Conservation (phyloP, 129 eudicot species). For the Centrapalus pauciflorus region DNA sequence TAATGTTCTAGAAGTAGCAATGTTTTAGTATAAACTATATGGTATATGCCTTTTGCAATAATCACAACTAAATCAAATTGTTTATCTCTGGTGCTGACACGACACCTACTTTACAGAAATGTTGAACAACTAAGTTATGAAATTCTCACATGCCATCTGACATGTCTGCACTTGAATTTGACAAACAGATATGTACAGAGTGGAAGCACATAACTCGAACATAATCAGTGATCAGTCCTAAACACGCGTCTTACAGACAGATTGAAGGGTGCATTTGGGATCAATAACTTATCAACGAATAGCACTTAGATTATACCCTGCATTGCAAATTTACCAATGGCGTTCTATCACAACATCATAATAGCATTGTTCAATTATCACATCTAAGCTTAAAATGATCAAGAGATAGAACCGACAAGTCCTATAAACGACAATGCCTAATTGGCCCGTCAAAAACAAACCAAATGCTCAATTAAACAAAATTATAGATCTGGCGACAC, state of each 20-base stretch:
- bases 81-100: not conserved
- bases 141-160: not conserved
- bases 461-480: not conserved
- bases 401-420: not conserved
- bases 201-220: conserved; percentile 7
- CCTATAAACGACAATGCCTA: not conserved
- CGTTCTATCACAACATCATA: not conserved
- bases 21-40: not conserved
- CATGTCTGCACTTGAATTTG: not conserved
- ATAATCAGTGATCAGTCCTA: not conserved
- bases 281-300: conserved; percentile 1
- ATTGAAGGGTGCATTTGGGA: not conserved
- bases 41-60: not conserved
- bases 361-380: not conserved
- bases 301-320: not conserved
- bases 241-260: not conserved
- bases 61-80: conserved; percentile 3
- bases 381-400: not conserved
- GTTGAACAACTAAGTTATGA: not conserved
- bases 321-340: not conserved
- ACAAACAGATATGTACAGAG: not conserved
- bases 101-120: not conserved
- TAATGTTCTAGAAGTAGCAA: not conserved
- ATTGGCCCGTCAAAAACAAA: not conserved
- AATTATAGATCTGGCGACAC: conserved; percentile 8